These are phyloP conservation scores for Monilinia laxa DNA, from an alignment of 2,329 filamentous ascomycete species.

Conservation along the genomic window DNA sequence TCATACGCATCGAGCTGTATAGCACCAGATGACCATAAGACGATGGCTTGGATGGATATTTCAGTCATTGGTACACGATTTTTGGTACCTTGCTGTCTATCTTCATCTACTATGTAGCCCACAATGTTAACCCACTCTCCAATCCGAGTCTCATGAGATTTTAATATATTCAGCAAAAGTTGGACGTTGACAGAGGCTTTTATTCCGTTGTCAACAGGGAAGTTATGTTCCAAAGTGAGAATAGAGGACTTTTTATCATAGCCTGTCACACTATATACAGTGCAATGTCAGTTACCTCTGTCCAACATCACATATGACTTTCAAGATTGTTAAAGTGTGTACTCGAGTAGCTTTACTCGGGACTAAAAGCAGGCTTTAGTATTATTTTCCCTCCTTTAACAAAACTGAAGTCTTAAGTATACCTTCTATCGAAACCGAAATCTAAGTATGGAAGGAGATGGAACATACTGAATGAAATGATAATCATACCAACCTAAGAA, in stretches of 20 bases:
- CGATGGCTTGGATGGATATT: constrained; percentile 65
- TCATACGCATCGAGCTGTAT: constrained; percentile 73
- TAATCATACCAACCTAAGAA: constrained; percentile 82
- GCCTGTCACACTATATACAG: constrained; percentile 52
- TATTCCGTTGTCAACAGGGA: constrained; percentile 49
- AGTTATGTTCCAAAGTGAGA: constrained; percentile 67
- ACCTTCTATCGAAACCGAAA: background rate
- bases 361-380: background rate
- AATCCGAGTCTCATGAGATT: constrained; percentile 60
- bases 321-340: constrained; percentile 1
- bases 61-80: constrained; percentile 36
- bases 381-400: background rate
- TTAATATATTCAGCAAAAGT: constrained; percentile 66
- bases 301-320: background rate
- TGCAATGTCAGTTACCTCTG: constrained; percentile 13
- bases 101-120: constrained; percentile 62
- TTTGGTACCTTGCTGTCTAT: constrained; percentile 21
- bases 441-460: too few species aligned
- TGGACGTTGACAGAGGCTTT: constrained; percentile 67
- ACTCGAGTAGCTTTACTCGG: background rate
- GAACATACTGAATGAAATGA: background rate
- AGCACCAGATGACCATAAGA: constrained; percentile 75
- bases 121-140: constrained; percentile 91
- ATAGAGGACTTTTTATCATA: constrained; percentile 57
- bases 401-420: background rate